Evolutionary conservation across 2,329 filamentous ascomycete species (phyloP), one percentile per base, ranked within the genome.

Genomic region (Aspergillus ibericus): DNA sequence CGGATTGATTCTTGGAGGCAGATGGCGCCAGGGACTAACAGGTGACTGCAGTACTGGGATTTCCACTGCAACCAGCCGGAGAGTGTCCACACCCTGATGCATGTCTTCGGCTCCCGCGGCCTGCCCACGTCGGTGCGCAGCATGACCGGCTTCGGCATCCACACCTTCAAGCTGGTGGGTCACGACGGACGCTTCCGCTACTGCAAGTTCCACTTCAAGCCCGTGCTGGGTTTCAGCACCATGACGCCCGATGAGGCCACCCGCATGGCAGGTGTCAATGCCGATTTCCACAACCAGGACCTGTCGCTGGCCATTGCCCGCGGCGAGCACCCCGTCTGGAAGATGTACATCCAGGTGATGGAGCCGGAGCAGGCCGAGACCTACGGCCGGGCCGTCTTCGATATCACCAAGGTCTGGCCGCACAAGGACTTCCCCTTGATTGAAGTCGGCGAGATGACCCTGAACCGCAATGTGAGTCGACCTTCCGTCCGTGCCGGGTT

Each of bases 61-160:
- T 84, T 82, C 54, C 74, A 83, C 53, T 78, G 78, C 44, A 82
- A 79, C 27, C 80, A 86, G 62, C 85, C 82, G 16, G 86, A 88
- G 70, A 75, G 81, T 34, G 76, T 84, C 16, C 85, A 88, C 70
- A 79, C 83, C 62, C 72, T 87, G 59, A 86, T 88, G 83, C 77
- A 80, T 57, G 77, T 88, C 35, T 86, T 88, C 70, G 82, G 81
- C 15, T 84, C 86, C 65, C 80, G 84, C 22, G 86, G 86, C 25
- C 86, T 83, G 34, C 66, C 66, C n/a, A 53, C 58, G 47, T 68
- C 65, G 4, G 58, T 65, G 32, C 66, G 66, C 27, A 5, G 84
- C 65, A 84, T 87, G 78, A 83, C 87, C 64, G 85, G 83, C 1
- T 82, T 81, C 0, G 60, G 67, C 38, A 67, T 72, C 15, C 72